These are phyloP conservation scores for Puccinellia tenuiflora DNA, from an alignment of 176 grass and related monocot species.

Conservation along the genomic window DNA sequence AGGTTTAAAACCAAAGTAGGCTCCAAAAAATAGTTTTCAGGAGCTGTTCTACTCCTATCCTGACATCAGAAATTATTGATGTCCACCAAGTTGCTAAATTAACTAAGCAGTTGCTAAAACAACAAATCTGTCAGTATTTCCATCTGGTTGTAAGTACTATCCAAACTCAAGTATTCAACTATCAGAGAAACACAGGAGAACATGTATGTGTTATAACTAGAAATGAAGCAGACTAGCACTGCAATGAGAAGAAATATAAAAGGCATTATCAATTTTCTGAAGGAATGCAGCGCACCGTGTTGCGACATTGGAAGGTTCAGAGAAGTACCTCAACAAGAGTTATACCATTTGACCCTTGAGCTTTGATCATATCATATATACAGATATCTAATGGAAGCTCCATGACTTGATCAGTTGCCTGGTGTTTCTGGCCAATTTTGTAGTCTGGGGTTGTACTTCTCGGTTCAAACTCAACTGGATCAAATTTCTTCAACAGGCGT, in stretches of 20 bases:
- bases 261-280: not conserved
- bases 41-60: not conserved
- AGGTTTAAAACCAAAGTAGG: not conserved
- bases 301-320: slow-evolving; percentile 4
- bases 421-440: slow-evolving; percentile 58
- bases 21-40: not conserved
- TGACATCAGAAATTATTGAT: slow-evolving; percentile 8
- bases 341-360: slow-evolving; percentile 69
- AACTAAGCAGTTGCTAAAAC: slow-evolving; percentile 9
- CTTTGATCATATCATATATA: slow-evolving; percentile 90
- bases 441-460: slow-evolving; percentile 41
- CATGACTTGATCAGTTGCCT: slow-evolving; percentile 71
- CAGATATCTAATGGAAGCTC: slow-evolving; percentile 78
- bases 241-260: not conserved
- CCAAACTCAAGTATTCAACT: slow-evolving; percentile 14
- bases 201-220: not conserved
- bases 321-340: slow-evolving; percentile 80
- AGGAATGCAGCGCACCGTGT: not conserved
- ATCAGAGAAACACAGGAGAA: not conserved
- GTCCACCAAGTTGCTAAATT: not conserved
- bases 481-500: slow-evolving; percentile 72
- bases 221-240: slow-evolving; percentile 20
- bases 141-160: not conserved
- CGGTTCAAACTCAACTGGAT: slow-evolving; percentile 68
- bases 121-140: not conserved